Evolutionary conservation across 345 rosid species (phyloP).

Genomic region (Brassica carinata): DNA sequence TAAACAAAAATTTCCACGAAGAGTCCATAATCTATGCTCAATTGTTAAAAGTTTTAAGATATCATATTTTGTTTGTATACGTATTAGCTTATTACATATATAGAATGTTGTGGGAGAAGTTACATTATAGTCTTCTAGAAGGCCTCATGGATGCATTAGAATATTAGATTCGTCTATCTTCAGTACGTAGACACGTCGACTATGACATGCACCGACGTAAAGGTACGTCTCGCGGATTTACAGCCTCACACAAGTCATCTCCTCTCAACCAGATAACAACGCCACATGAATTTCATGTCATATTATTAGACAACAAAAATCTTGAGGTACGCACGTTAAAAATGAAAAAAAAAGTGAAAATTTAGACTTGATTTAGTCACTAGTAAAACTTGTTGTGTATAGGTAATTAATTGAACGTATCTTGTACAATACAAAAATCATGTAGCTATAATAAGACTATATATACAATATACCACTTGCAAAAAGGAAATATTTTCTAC

Average conservation of each 20-base stretch:
- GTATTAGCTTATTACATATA: not conserved
- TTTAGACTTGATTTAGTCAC: not conserved
- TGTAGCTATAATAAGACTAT: not conserved
- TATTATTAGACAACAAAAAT: not conserved
- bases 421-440: not conserved
- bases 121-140: slow-evolving; percentile 13
- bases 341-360: not conserved
- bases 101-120: not conserved
- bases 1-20: slow-evolving; percentile 12
- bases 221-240: slow-evolving; percentile 21
- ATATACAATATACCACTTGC: not conserved
- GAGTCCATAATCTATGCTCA: not conserved
- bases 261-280: slow-evolving; percentile 10
- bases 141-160: not conserved
- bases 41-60: not conserved
- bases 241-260: slow-evolving; percentile 16
- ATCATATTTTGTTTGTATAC: not conserved
- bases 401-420: not conserved
- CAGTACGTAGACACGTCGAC: not conserved
- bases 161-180: not conserved
- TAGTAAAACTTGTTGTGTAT: not conserved
- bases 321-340: not conserved
- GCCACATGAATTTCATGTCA: slow-evolving; percentile 2
- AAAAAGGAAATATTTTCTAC: not conserved
- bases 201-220: slow-evolving; percentile 11